These are phyloP conservation scores for Metschnikowia arizonensis DNA, from an alignment of 805 yeast species.

Conservation along the genomic window DNA sequence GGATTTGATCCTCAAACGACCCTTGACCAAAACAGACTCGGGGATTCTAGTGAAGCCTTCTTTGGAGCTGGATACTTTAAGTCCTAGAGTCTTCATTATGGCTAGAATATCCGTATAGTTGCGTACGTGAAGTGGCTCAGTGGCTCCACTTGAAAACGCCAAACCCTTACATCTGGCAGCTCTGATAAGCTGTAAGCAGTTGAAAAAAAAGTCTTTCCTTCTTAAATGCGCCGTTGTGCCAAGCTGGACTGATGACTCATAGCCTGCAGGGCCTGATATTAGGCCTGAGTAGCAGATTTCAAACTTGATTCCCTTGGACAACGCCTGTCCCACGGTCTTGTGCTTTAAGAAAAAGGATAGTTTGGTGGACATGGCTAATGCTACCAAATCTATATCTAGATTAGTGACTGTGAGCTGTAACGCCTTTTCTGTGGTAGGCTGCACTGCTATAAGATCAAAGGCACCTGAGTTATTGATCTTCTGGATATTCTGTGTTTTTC, in stretches of 20 bases:
- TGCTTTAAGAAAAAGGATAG: slow-evolving; percentile 78
- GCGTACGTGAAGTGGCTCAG: slow-evolving; percentile 53
- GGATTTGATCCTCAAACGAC: slow-evolving; percentile 66
- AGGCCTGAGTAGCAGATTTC: slow-evolving; percentile 69
- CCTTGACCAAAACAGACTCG: slow-evolving; percentile 62
- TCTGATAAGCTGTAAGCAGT: slow-evolving; percentile 69
- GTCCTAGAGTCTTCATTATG: slow-evolving; percentile 64
- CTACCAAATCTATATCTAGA: slow-evolving; percentile 76
- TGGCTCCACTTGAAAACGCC: slow-evolving; percentile 74
- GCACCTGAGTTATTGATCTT: slow-evolving; percentile 34
- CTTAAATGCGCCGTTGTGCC: slow-evolving; percentile 30
- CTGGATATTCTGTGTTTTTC: slow-evolving; percentile 63
- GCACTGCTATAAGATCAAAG: slow-evolving; percentile 79
- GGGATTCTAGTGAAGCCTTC: slow-evolving; percentile 59
- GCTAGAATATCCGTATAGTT: slow-evolving; percentile 65
- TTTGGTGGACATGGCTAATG: slow-evolving; percentile 61
- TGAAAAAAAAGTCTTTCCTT: slow-evolving; percentile 64
- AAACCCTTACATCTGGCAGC: slow-evolving; percentile 80
- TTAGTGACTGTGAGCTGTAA: slow-evolving; percentile 68
- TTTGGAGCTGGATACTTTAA: slow-evolving; percentile 58
- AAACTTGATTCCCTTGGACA: slow-evolving; percentile 75
- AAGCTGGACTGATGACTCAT: slow-evolving; percentile 18
- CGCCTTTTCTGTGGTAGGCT: slow-evolving; percentile 77
- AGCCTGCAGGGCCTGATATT: slow-evolving; percentile 37
- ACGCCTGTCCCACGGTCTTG: slow-evolving; percentile 78